Evolutionary conservation across 129 eudicot species (phyloP), one percentile per base, ranked within the genome.

Genomic region (Flaveria linearis): DNA sequence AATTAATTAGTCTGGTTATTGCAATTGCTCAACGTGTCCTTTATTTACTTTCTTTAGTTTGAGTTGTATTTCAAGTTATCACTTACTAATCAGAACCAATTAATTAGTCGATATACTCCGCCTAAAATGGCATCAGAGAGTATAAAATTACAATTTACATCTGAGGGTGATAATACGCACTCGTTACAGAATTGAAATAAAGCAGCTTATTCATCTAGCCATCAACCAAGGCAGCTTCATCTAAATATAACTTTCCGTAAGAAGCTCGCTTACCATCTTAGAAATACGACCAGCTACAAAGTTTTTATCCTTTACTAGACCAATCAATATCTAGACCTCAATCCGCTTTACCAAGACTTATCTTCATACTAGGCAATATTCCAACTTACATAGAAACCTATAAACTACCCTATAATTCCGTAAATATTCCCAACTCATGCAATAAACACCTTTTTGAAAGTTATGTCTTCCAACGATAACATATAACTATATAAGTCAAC

Each of bases 281-380:
- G 43, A 70, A 26, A 70, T 70, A 70, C 49, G 74, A 66, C 26
- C 42, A 15, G 41, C 61, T 25, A 23, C 43, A 49, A 25, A 25
- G 30, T 15, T 6, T 70, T 13, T 47, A n/a, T 50, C 58, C 30
- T 25, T 47, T 25, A 49, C 61, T 45, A 25, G 58, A 47, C 8
- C 61, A 26, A 16, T 70, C 25, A 30, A 70, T 52, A 70, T 70
- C 62, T 70, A 23, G 51, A 50, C 62, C 76, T 71, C 47, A 52
- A 51, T 49, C 76, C 65, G 17, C 51, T 9, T 71, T 55, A 28
- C 49, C 7, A 71, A 7, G n/a, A 52, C 12, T 71, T 50, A 51
- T 41, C 51, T 36, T 66, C 46, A 63, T 63, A 63, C 9, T 7
- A 28, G 69, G 30, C 22, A 30, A 41, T 66, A 1, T 16, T 41